These are phyloP conservation scores for Cephaloascus fragrans DNA, from an alignment of 805 yeast species.

Conservation along the genomic window DNA sequence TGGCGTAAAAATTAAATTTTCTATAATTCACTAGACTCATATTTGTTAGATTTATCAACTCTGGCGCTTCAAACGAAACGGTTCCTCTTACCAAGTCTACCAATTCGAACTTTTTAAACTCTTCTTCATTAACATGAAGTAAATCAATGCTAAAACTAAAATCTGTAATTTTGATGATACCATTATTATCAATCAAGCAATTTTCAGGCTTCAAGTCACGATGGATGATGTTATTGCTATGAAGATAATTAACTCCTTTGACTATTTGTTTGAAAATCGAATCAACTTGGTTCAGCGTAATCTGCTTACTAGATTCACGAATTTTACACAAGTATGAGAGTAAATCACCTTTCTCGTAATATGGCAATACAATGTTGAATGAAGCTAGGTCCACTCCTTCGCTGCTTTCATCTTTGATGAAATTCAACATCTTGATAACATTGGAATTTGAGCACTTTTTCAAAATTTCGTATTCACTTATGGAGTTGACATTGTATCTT, in stretches of 20 bases:
- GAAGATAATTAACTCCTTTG: conserved; percentile 34
- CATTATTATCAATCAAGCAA: conserved; percentile 32
- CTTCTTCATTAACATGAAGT: conserved; percentile 7
- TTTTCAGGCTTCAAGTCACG: conserved; percentile 50
- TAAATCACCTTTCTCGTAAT: conserved; percentile 37
- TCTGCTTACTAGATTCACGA: conserved; percentile 20
- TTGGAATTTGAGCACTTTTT: not conserved
- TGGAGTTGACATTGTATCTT: not conserved
- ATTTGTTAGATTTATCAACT: conserved; percentile 21
- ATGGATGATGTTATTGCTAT: conserved; percentile 32
- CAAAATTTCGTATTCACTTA: not conserved
- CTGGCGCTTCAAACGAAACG: conserved; percentile 46
- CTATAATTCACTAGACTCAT: not conserved
- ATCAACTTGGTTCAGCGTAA: conserved; percentile 28
- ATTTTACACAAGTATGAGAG: conserved; percentile 29
- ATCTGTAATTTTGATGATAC: conserved; percentile 36
- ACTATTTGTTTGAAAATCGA: conserved; percentile 35
- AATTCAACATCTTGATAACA: not conserved
- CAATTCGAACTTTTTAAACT: conserved; percentile 5
- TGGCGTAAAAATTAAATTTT: conserved; percentile 17
- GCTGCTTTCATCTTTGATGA: not conserved
- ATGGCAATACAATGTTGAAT: conserved; percentile 23
- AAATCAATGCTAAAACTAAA: conserved; percentile 40
- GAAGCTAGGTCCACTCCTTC: conserved; percentile 6
- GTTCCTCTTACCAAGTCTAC: conserved; percentile 34